A percentile compares a stretch with the other conserved stretches of the same genome.
Evolutionary conservation across 345 rosid genomes (phyloP).

Genomic region (Salix viminalis): DNA sequence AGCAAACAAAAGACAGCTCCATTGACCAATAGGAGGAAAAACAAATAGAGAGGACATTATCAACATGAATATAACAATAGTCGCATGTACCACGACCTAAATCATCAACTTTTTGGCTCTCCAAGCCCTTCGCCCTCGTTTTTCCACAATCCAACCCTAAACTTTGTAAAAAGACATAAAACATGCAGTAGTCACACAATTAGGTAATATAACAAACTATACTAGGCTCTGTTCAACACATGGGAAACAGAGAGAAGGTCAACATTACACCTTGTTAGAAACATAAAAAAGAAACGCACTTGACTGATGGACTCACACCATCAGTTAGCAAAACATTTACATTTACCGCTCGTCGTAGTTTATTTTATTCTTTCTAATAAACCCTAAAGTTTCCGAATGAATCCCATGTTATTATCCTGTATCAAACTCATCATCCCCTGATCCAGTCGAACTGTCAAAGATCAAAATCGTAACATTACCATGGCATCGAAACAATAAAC

Average conservation of each 20-base stretch:
- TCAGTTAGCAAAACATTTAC: background rate
- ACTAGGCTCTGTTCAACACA: too few relatives aligned
- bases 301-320: background rate
- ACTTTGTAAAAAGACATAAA: background rate
- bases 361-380: background rate
- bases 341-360: background rate
- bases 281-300: background rate
- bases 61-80: background rate
- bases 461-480: background rate
- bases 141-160: background rate
- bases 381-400: background rate
- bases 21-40: background rate
- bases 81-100: background rate
- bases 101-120: background rate
- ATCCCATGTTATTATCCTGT: background rate
- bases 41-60: background rate
- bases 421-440: background rate
- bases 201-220: background rate
- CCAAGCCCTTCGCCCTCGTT: background rate
- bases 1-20: background rate
- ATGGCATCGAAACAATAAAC: background rate
- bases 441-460: background rate
- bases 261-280: too few relatives aligned
- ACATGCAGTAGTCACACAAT: background rate
- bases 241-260: too few relatives aligned